These are phyloP conservation scores for Calonectria hawksworthii DNA, from an alignment of 2,329 filamentous ascomycete species.

Conservation along the genomic window DNA sequence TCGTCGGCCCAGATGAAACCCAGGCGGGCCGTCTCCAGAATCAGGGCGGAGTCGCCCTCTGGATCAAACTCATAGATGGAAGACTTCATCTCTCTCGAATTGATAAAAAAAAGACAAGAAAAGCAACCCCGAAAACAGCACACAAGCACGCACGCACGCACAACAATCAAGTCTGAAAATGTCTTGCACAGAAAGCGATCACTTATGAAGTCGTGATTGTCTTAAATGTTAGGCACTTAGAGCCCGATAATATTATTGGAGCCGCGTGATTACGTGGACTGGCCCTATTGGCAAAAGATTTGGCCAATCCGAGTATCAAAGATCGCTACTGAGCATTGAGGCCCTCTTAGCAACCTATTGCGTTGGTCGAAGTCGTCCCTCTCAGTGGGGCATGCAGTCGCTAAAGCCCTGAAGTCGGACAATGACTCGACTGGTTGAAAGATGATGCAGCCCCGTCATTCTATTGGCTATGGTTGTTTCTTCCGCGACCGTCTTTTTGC, in stretches of 20 bases:
- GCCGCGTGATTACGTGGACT: conserved; percentile 3
- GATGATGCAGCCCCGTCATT: not conserved
- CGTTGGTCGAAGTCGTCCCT: not conserved
- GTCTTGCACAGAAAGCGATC: not conserved
- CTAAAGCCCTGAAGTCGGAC: not conserved
- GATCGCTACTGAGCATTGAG: not conserved
- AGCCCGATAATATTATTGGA: not conserved
- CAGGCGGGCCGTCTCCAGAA: not conserved
- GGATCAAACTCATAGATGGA: not conserved
- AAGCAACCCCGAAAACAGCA: not conserved
- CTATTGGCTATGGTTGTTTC: not conserved
- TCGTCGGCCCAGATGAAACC: not conserved
- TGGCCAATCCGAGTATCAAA: not conserved
- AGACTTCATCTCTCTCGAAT: not conserved
- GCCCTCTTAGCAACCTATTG: not conserved
- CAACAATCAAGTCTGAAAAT: not conserved
- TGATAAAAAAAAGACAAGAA: not conserved
- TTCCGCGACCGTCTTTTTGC: not conserved
- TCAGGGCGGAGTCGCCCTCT: not conserved
- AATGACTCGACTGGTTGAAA: conserved; percentile 3
- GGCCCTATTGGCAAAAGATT: not conserved
- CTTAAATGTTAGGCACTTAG: conserved; percentile 10
- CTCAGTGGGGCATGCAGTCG: not conserved
- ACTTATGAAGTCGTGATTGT: not conserved
- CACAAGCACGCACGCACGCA: not conserved